A percentile compares a stretch with the other conserved stretches of the same genome.
These are phyloP conservation scores for Pterocarpus santalinus DNA, from an alignment of 306 rosid genomes.

Conservation along the genomic window DNA sequence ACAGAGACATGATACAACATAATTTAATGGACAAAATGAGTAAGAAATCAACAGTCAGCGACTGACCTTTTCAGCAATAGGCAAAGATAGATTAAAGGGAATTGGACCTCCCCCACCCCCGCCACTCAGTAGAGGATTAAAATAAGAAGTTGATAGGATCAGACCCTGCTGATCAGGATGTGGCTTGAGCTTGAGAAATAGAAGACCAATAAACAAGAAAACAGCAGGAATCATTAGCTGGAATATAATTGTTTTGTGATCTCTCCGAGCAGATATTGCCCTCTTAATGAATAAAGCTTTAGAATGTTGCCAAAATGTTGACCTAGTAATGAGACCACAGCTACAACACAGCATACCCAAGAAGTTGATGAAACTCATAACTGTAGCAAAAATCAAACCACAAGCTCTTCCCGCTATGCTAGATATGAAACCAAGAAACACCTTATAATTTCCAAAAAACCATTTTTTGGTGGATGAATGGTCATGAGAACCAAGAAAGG, in stretches of 20 bases:
- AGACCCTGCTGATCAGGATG: constrained; percentile 92
- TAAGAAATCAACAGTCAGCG: constrained; percentile 43
- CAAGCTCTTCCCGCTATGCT: constrained; percentile 69
- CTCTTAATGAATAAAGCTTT: constrained; percentile 87
- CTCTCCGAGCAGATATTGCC: constrained; percentile 94
- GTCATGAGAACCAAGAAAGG: constrained; percentile 63
- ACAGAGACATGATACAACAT: constrained; percentile 20
- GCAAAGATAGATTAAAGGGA: constrained; percentile 80
- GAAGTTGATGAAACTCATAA: constrained; percentile 69
- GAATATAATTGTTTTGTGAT: constrained; percentile 84
- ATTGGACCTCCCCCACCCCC: constrained; percentile 99
- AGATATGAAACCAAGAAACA: constrained; percentile 65
- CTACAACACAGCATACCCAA: constrained; percentile 67
- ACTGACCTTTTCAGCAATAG: constrained; percentile 87
- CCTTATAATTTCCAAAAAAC: constrained; percentile 63
- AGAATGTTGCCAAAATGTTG: constrained; percentile 88
- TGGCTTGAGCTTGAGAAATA: constrained; percentile 93
- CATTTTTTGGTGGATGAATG: constrained; percentile 50
- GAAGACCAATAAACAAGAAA: constrained; percentile 88
- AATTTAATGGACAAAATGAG: constrained; percentile 1
- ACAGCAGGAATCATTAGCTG: constrained; percentile 93
- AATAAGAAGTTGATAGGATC: constrained; percentile 85
- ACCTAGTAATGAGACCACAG: constrained; percentile 78
- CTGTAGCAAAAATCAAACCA: constrained; percentile 61
- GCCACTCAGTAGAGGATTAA: constrained; percentile 87